Percentiles rank a stretch among this genome's conserved stretches.
Evolutionary conservation across 1,139 yeast genomes (phyloP).

Genomic region (Hyphopichia wangnamkhiaoensis): DNA sequence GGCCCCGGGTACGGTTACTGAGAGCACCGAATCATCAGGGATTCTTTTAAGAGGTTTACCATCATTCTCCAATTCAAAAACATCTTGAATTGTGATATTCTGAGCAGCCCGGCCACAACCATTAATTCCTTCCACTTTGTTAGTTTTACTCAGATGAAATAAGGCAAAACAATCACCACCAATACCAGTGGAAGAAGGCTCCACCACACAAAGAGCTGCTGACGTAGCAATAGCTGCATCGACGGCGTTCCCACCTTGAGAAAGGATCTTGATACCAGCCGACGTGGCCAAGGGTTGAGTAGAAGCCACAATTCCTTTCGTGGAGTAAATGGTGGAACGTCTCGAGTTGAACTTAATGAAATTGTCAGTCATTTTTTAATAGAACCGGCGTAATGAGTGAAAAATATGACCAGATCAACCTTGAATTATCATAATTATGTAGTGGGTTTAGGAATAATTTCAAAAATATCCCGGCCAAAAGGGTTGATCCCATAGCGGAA

Average conservation of each 20-base stretch:
- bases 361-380: neutral
- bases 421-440: too few species aligned
- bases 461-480: too few species aligned
- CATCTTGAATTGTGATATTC: slow-evolving; percentile 49
- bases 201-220: slow-evolving; percentile 71
- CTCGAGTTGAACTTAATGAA: slow-evolving; percentile 49
- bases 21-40: slow-evolving; percentile 51
- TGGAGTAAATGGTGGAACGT: slow-evolving; percentile 75
- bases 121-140: slow-evolving; percentile 64
- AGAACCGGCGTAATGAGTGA: neutral
- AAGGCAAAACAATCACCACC: slow-evolving; percentile 83
- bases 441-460: too few species aligned
- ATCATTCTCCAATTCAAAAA: slow-evolving; percentile 40
- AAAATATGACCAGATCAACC: neutral
- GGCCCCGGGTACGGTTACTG: slow-evolving; percentile 77
- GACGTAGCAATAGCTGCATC: slow-evolving; percentile 81
- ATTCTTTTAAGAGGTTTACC: slow-evolving; percentile 45
- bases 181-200: slow-evolving; percentile 77
- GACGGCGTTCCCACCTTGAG: slow-evolving; percentile 77
- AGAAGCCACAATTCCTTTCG: slow-evolving; percentile 73
- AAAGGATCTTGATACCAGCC: slow-evolving; percentile 68
- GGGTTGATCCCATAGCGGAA: too few species aligned
- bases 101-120: slow-evolving; percentile 77
- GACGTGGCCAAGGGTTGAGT: slow-evolving; percentile 78
- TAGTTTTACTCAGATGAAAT: slow-evolving; percentile 52